Evolutionary conservation across 495 filamentous ascomycete genomes (phyloP).

Genomic region (Physcia stellaris): DNA sequence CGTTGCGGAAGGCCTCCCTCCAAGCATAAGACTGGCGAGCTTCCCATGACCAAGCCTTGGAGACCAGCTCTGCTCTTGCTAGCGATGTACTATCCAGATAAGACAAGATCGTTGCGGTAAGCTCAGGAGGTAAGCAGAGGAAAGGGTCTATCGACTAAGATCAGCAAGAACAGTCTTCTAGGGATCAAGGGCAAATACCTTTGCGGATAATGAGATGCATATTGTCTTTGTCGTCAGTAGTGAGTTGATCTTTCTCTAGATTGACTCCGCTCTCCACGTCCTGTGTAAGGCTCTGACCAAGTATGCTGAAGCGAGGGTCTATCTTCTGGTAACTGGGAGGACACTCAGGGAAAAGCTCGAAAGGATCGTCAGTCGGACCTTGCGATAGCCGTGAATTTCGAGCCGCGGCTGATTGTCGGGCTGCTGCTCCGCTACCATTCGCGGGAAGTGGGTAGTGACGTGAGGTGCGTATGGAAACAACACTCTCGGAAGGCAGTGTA

Average conservation of each 20-base stretch:
- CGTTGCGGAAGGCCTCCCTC: slow-evolving; percentile 59
- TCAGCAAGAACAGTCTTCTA: slow-evolving; percentile 17
- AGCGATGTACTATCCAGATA: slow-evolving; percentile 57
- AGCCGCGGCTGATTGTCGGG: slow-evolving; percentile 54
- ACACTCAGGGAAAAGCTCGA: too few relatives aligned
- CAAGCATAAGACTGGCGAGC: slow-evolving; percentile 57
- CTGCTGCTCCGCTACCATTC: slow-evolving; percentile 57
- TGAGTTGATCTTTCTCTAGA: too few relatives aligned
- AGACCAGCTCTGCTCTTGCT: slow-evolving; percentile 46
- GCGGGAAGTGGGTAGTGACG: too few relatives aligned
- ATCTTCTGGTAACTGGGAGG: too few relatives aligned
- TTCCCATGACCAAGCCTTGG: slow-evolving; percentile 44
- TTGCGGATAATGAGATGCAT: slow-evolving; percentile 27
- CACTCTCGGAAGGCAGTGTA: too few relatives aligned
- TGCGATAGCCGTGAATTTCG: too few relatives aligned
- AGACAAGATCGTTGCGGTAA: slow-evolving; percentile 57
- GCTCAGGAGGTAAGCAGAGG: slow-evolving; percentile 50
- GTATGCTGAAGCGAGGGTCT: too few relatives aligned
- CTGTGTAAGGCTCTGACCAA: too few relatives aligned
- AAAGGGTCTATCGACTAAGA: slow-evolving; percentile 47
- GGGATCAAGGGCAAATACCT: slow-evolving; percentile 20
- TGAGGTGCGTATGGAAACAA: too few relatives aligned
- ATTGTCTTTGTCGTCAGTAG: slow-evolving; percentile 23
- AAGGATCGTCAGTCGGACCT: too few relatives aligned
- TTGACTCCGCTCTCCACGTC: too few relatives aligned